Evolutionary conservation across 495 filamentous ascomycete species (phyloP).

Genomic region (Letharia lupina): DNA sequence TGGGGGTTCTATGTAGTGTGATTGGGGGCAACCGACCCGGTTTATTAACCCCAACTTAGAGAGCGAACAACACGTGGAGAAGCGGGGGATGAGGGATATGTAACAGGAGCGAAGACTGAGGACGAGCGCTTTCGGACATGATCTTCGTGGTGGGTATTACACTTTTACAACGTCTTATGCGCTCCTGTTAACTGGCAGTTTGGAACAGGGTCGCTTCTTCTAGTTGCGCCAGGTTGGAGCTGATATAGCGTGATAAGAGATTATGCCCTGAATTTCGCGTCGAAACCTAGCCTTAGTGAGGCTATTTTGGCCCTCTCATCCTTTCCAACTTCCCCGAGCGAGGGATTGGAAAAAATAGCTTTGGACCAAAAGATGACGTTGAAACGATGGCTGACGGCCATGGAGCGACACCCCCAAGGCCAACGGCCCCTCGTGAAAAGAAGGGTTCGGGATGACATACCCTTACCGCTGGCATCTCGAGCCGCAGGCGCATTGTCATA

Average conservation of each 20-base stretch:
- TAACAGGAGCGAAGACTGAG: not conserved
- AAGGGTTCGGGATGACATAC: conserved; percentile 1
- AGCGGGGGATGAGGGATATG: not conserved
- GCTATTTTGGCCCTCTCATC: not conserved
- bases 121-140: not conserved
- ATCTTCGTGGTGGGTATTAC: not conserved
- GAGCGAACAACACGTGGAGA: not conserved
- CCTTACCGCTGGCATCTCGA: not conserved
- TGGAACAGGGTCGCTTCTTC: not conserved
- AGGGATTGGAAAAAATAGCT: not conserved
- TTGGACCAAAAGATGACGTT: not conserved
- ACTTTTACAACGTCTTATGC: not conserved
- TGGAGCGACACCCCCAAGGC: not conserved
- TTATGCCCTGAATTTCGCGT: not conserved
- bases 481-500: not conserved
- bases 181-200: not conserved
- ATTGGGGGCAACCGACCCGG: not conserved
- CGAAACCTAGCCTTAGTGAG: not conserved
- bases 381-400: conserved; percentile 14
- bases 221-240: not conserved
- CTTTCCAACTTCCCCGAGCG: not conserved
- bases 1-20: too few species aligned
- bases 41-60: not conserved
- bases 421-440: not conserved
- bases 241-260: conserved; percentile 2